These are phyloP conservation scores for Phytophthora boehmeriae DNA, from an alignment of 352 stramenopile species.

Conservation along the genomic window DNA sequence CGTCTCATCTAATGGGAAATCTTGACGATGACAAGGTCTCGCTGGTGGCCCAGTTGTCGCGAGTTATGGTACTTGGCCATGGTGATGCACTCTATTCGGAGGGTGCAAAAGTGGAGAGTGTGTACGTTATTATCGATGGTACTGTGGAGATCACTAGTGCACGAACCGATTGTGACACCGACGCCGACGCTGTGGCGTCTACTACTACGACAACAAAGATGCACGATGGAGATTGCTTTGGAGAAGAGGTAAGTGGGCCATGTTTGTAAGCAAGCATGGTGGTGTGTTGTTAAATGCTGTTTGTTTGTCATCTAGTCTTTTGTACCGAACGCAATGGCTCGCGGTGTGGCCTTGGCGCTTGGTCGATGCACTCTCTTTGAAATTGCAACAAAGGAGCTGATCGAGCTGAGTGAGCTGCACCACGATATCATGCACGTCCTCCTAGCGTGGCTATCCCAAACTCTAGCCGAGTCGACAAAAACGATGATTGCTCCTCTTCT, in stretches of 20 bases:
- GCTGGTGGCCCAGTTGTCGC: conserved; percentile 71
- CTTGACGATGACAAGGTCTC: conserved; percentile 86
- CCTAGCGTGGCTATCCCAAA: conserved; percentile 79
- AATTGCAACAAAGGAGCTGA: conserved; percentile 76
- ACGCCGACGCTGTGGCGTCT: neutral
- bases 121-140: conserved; percentile 81
- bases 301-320: conserved; percentile 59
- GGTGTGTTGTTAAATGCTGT: conserved; percentile 6
- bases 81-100: conserved; percentile 60
- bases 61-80: conserved; percentile 64
- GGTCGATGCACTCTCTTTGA: conserved; percentile 73
- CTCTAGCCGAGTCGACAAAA: conserved; percentile 67
- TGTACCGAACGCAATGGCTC: conserved; percentile 54
- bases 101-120: conserved; percentile 43
- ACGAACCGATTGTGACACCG: conserved; percentile 7
- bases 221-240: conserved; percentile 77
- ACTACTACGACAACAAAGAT: conserved; percentile 48
- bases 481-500: conserved; percentile 68
- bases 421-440: conserved; percentile 86
- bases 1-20: conserved; percentile 82
- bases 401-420: conserved; percentile 81
- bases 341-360: conserved; percentile 47
- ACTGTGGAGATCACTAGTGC: conserved; percentile 52
- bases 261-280: conserved; percentile 7
- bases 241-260: conserved; percentile 67